A percentile compares a stretch with the other conserved stretches of the same genome.
phyloP scores from a whole-genome alignment of 768 basidiomycete species.

The Leccinellum albellum region DNA sequence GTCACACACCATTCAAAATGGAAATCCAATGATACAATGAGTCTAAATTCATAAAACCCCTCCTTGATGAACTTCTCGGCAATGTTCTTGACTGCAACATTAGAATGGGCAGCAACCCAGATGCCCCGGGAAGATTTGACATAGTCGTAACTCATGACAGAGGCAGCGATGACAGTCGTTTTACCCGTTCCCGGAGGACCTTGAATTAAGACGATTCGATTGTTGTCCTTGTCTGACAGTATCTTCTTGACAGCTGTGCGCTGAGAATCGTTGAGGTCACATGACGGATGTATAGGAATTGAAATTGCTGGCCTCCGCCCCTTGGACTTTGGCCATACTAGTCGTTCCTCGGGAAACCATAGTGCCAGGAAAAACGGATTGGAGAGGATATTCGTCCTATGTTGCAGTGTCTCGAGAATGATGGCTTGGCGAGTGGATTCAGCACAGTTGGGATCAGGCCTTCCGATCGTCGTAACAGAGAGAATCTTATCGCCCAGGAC shows the following conservation, averaged over 20 bases:
- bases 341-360: conserved; percentile 22
- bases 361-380: conserved; percentile 27
- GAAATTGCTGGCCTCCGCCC: background rate
- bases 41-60: conserved; percentile 33
- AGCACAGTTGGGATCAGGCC: conserved; percentile 52
- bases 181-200: conserved; percentile 45
- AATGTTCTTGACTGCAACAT: conserved; percentile 53
- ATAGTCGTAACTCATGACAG: conserved; percentile 23
- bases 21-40: conserved; percentile 46
- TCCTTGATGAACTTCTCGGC: conserved; percentile 39
- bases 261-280: conserved; percentile 29
- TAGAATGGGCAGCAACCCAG: conserved; percentile 47
- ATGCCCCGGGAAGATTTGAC: conserved; percentile 17
- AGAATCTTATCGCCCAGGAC: conserved; percentile 16
- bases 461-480: conserved; percentile 49
- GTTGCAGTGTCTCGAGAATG: conserved; percentile 23
- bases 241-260: conserved; percentile 26
- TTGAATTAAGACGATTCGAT: conserved; percentile 27
- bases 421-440: conserved; percentile 34
- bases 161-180: conserved; percentile 41
- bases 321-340: conserved; percentile 14
- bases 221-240: conserved; percentile 19
- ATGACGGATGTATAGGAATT: conserved; percentile 1
- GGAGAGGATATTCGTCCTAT: conserved; percentile 9
- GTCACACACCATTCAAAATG: conserved; percentile 41